phyloP scores from a whole-genome alignment of 495 filamentous ascomycete genomes.

The Cetradonia linearis region DNA sequence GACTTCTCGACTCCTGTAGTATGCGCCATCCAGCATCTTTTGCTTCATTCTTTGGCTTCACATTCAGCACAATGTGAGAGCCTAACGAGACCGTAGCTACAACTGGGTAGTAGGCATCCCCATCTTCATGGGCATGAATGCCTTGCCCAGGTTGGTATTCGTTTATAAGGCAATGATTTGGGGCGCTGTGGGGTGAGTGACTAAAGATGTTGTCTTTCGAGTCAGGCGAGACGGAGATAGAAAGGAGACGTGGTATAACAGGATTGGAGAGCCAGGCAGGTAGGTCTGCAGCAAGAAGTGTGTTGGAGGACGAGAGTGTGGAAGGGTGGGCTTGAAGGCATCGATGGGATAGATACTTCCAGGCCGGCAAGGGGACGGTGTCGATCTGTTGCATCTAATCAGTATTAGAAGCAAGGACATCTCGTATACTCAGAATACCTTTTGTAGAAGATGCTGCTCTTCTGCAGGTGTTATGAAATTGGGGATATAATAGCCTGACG shows the following conservation, averaged over 20 bases:
- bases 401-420: constrained; percentile 4
- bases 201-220: constrained; percentile 46
- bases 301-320: constrained; percentile 58
- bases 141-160: constrained; percentile 82
- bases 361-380: constrained; percentile 60
- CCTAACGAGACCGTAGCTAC: constrained; percentile 87
- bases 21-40: constrained; percentile 51
- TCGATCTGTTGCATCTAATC: constrained; percentile 29
- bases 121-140: constrained; percentile 96
- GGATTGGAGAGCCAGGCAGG: constrained; percentile 68
- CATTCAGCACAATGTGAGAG: constrained; percentile 62
- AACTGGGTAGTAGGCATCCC: constrained; percentile 70
- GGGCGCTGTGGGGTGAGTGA: constrained; percentile 57
- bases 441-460: constrained; percentile 58
- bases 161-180: constrained; percentile 91
- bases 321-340: constrained; percentile 87
- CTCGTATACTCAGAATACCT: constrained; percentile 36
- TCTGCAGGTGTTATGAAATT: constrained; percentile 75
- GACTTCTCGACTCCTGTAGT: constrained; percentile 75
- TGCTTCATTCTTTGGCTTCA: constrained; percentile 50
- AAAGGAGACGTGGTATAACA: constrained; percentile 55
- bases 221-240: constrained; percentile 32
- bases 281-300: constrained; percentile 63
- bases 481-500: constrained; percentile 72
- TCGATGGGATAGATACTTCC: constrained; percentile 76